Evolutionary conservation across 495 filamentous ascomycete genomes (phyloP).

Genomic region (Aeminium ludgeri): DNA sequence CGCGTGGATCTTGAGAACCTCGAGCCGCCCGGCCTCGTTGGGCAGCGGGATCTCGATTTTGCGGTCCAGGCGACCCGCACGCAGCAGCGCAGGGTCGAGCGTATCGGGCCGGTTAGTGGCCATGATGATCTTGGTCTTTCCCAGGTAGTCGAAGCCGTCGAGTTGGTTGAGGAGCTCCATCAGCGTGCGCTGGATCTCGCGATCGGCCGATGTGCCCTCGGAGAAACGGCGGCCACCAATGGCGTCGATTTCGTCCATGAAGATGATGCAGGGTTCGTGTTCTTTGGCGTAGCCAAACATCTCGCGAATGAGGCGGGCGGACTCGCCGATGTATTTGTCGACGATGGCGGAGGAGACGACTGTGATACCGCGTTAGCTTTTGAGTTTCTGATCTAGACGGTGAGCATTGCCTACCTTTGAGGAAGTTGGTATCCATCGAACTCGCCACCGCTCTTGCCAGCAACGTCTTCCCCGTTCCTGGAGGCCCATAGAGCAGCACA

Average conservation of each 20-base stretch:
- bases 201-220: constrained; percentile 95
- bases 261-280: constrained; percentile 99
- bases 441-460: constrained; percentile 92
- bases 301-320: constrained; percentile 89
- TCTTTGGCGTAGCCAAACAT: constrained; percentile 99
- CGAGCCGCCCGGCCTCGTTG: constrained; percentile 94
- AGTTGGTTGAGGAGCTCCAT: constrained; percentile 99
- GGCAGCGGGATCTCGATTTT: constrained; percentile 98
- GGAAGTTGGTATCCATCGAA: constrained; percentile 93
- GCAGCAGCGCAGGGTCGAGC: constrained; percentile 81
- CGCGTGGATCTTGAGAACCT: constrained; percentile 98
- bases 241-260: constrained; percentile 99
- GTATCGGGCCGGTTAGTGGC: constrained; percentile 98
- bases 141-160: constrained; percentile 97
- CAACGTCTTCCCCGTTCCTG: constrained; percentile 93
- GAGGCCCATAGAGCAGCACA: constrained; percentile 91
- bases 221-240: constrained; percentile 95
- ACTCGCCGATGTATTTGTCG: constrained; percentile 99
- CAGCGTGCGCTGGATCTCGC: constrained; percentile 95
- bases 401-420: constrained; percentile 52
- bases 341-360: constrained; percentile 99
- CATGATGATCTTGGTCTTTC: constrained; percentile 99
- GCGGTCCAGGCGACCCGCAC: constrained; percentile 85
- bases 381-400: constrained; percentile 1
- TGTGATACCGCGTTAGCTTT: constrained; percentile 26